These are phyloP conservation scores for Colletotrichum tropicicola DNA, from an alignment of 2,329 filamentous ascomycete genomes.

Conservation along the genomic window DNA sequence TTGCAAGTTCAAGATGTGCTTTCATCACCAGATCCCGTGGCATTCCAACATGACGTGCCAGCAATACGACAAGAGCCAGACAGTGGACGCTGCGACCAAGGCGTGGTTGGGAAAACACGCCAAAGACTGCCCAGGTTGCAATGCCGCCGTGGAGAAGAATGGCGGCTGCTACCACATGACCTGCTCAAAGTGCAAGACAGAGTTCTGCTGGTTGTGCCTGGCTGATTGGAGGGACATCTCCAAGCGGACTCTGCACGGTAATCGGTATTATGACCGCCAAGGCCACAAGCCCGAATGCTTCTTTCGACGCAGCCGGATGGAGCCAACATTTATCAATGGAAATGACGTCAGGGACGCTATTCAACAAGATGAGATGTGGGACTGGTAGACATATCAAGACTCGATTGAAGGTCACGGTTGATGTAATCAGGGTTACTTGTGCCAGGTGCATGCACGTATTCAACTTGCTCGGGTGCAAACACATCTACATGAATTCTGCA, in stretches of 20 bases:
- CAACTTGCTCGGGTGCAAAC: no score
- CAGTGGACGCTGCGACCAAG: slow-evolving; percentile 21
- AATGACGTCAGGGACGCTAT: background rate
- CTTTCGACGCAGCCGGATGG: background rate
- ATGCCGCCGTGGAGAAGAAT: slow-evolving; percentile 34
- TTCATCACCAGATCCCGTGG: slow-evolving; percentile 36
- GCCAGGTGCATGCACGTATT: no score
- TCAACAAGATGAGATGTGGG: background rate
- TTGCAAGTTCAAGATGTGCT: slow-evolving; percentile 39
- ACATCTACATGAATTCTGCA: no score
- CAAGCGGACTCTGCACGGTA: background rate
- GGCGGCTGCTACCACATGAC: slow-evolving; percentile 52
- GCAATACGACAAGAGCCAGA: slow-evolving; percentile 22
- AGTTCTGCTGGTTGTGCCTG: slow-evolving; percentile 45
- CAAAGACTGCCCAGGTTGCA: slow-evolving; percentile 37
- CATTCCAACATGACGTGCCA: slow-evolving; percentile 35
- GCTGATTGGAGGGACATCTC: slow-evolving; percentile 34
- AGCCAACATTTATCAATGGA: background rate
- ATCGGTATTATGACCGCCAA: background rate
- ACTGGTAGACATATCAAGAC: no score
- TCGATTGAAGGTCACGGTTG: no score
- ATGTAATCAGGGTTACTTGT: no score
- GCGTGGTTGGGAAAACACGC: slow-evolving; percentile 34
- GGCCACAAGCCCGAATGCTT: background rate
- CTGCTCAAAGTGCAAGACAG: slow-evolving; percentile 44